These are phyloP conservation scores for Phytophthora cajani DNA, from an alignment of 352 stramenopile genomes.

Conservation along the genomic window DNA sequence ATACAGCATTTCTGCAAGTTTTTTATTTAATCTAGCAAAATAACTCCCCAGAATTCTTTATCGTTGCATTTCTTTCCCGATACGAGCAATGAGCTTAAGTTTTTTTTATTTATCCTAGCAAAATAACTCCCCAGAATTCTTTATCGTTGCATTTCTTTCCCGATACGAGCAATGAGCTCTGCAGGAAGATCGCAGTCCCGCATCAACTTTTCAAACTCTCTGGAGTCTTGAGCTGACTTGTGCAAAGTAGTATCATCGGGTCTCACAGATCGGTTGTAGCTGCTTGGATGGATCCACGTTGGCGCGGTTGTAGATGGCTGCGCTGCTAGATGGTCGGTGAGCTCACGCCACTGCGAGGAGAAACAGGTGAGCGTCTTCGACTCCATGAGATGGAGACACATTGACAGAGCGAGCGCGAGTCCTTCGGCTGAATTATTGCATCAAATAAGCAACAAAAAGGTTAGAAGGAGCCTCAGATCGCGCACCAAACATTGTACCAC, in stretches of 20 bases:
- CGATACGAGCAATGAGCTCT: conserved; percentile 40
- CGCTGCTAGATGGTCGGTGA: conserved; percentile 22
- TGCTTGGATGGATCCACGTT: background rate
- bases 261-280: background rate
- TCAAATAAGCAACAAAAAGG: background rate
- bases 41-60: no score
- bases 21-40: no score
- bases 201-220: conserved; percentile 36
- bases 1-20: no score
- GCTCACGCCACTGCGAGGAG: conserved; percentile 40
- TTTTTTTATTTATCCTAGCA: no score
- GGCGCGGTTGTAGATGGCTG: conserved; percentile 2
- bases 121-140: no score
- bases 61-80: conserved; percentile 29
- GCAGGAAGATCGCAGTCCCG: conserved; percentile 39
- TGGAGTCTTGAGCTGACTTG: background rate
- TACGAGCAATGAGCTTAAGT: conserved; percentile 39
- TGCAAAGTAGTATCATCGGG: background rate
- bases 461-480: background rate
- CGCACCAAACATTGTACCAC: background rate
- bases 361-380: conserved; percentile 36
- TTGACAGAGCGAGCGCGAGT: conserved; percentile 36
- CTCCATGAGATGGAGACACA: conserved; percentile 44
- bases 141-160: conserved; percentile 20
- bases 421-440: conserved; percentile 34